A percentile compares a stretch with the other conserved stretches of the same genome.
Conservation (phyloP, 225 moss, liverwort and hornwort genomes). For the Physcomitrium patens region DNA sequence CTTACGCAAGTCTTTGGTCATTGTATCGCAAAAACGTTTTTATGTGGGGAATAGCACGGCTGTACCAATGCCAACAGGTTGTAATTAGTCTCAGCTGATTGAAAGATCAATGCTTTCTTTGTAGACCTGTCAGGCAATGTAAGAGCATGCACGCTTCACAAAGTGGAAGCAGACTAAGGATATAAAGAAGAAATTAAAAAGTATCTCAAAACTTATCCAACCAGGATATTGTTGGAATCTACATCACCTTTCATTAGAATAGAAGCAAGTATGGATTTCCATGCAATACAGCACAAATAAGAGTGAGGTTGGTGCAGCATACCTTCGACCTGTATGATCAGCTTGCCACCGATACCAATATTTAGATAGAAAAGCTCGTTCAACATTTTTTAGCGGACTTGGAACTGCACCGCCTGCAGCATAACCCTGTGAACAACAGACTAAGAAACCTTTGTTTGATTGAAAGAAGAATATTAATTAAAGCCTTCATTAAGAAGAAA, state of each 20-base stretch:
- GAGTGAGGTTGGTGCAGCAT: constrained; percentile 32
- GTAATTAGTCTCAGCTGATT: constrained; percentile 24
- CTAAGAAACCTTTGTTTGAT: constrained; percentile 23
- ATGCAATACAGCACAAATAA: constrained; percentile 20
- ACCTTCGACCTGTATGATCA: constrained; percentile 83
- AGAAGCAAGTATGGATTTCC: not conserved
- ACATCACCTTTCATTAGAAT: no score
- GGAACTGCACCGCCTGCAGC: constrained; percentile 94
- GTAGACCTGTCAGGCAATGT: not conserved
- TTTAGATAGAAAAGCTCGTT: constrained; percentile 74
- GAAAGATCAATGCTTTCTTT: not conserved
- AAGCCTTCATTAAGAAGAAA: constrained; percentile 1
- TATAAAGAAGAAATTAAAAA: not conserved
- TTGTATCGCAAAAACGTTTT: constrained; percentile 90
- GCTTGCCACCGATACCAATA: constrained; percentile 97
- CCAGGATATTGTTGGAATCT: no score
- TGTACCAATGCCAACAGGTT: constrained; percentile 40
- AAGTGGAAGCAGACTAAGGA: not conserved
- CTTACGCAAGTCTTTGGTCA: constrained; percentile 82
- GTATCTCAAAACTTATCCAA: not conserved
- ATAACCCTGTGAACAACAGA: constrained; percentile 75
- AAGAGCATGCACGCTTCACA: not conserved
- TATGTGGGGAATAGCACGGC: constrained; percentile 94
- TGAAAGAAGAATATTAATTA: not conserved
- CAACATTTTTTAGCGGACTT: constrained; percentile 91